Evolutionary conservation across 176 grass and related monocot species (phyloP), one percentile per base, ranked within the genome.

Genomic region (Musa beccarii): DNA sequence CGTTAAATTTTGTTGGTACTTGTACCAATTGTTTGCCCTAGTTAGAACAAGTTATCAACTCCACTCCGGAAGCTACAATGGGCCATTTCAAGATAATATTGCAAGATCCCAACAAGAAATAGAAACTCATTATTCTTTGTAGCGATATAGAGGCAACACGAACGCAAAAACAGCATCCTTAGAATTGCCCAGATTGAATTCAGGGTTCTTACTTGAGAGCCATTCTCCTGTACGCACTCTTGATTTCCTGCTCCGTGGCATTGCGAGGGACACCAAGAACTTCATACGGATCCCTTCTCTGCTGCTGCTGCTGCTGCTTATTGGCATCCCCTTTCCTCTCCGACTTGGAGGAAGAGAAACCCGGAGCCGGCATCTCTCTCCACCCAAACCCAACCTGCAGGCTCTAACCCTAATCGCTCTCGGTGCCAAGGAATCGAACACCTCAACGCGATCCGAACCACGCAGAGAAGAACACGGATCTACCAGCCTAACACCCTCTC

Each of bases 231-330:
- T 94, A 99, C 16, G 88, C 95, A 61, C 86, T 92, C 81, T 99
- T 99, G 79, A 99, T 94, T 73, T 99, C 86, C 86, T 94, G 91
- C 73, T 99, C 95, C 23, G 95, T 89, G 75, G 96, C 96, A 85
- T 79, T 78, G 54, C 86, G 90, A 19, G 69, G 79, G 65, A 99
- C 86, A 10, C 90, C 88, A 74, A 99, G 96, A 63, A 95, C 96
- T 72, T 99, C 96, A 66, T 99, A 99, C 34, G 89, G 96, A 79
- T 99, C 96, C 79, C 83, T 86, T 61, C 91, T 86, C 76, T 88
- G 90, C 73, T 61, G 10, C 59, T 79, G 73, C 52, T 52, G 64
- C 76, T 76, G 80, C 73, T 83, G 75, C 51, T 54, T 87, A 20
- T 69, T 68, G 10, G 64, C 69, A 1, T 89, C 86, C 49, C 80